A percentile compares a stretch with the other conserved stretches of the same genome.
phyloP scores from a whole-genome alignment of 306 rosid species.

The Cicer chorassanicum region DNA sequence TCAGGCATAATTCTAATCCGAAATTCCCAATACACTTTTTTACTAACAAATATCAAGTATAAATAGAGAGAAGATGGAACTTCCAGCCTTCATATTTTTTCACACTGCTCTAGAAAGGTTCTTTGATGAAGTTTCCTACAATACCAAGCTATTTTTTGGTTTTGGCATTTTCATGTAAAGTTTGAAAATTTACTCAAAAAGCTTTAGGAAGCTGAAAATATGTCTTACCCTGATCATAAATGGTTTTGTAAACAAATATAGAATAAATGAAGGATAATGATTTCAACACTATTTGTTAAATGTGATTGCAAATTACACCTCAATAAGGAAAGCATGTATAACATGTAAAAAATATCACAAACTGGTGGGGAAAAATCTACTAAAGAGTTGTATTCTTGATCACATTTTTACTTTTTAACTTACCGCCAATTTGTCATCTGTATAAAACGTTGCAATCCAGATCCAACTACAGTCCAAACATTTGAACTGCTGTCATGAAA shows the following conservation, averaged over 20 bases:
- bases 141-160: conserved; percentile 6
- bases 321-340: conserved; percentile 28
- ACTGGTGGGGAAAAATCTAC: conserved; percentile 4
- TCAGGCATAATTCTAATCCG: conserved; percentile 29
- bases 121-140: conserved; percentile 13
- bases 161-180: conserved; percentile 27
- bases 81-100: conserved; percentile 36
- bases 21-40: conserved; percentile 27
- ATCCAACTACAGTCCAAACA: conserved; percentile 79
- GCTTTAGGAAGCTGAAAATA: conserved; percentile 9
- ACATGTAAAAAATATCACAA: conserved; percentile 17
- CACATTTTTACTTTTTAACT: conserved; percentile 44
- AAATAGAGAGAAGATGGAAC: conserved; percentile 26
- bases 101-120: conserved; percentile 11
- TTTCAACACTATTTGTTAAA: conserved; percentile 31
- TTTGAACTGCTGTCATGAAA: conserved; percentile 61
- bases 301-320: conserved; percentile 34
- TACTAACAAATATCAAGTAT: conserved; percentile 34
- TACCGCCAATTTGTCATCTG: conserved; percentile 99
- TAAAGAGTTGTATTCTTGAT: conserved; percentile 9
- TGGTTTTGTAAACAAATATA: conserved; percentile 32
- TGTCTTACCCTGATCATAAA: conserved; percentile 21
- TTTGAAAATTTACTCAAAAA: conserved; percentile 38
- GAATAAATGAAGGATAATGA: conserved; percentile 15
- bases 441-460: conserved; percentile 89